Evolutionary conservation across 164 flowering plant species (phyloP).

Genomic region (Vitis vinifera): ASM3070453v1 NC_081809.1:2852001-2852500

Average conservation of each 20-base stretch:
- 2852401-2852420: too few species aligned
- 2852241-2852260: not conserved
- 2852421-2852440: too few species aligned
- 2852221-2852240: not conserved
- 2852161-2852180: not conserved
- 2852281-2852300: not conserved
- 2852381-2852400: too few species aligned
- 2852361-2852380: too few species aligned
- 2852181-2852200: not conserved
- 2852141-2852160: too few species aligned
- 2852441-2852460: too few species aligned
- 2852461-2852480: too few species aligned
- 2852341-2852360: too few species aligned
- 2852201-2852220: not conserved
- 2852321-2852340: too few species aligned
- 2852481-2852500: not conserved
- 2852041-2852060: not conserved
- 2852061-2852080: not conserved
- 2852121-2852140: too few species aligned
- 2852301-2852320: not conserved
- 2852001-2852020: not conserved
- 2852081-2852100: not conserved
- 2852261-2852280: not conserved
- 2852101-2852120: not conserved
- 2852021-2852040: not conserved